Conservation (phyloP, 352 stramenopile genomes). For the Phytophthora citrophthora region DNA sequence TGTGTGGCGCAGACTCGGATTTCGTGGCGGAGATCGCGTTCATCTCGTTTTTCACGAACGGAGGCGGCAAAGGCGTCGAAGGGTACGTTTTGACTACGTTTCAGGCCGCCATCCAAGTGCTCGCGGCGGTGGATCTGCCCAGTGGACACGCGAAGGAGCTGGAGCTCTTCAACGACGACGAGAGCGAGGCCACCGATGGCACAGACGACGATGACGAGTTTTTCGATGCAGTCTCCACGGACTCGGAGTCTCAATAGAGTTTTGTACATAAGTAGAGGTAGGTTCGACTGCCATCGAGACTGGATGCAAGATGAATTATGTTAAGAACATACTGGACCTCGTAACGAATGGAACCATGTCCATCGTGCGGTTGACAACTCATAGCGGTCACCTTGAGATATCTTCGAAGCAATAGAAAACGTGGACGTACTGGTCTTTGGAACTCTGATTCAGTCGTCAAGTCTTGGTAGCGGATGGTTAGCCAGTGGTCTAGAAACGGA, state of each 20-base stretch:
- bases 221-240: slow-evolving; percentile 52
- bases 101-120: slow-evolving; percentile 72
- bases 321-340: not conserved
- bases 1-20: slow-evolving; percentile 28
- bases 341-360: not conserved
- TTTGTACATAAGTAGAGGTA: slow-evolving; percentile 19
- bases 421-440: slow-evolving; percentile 10
- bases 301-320: slow-evolving; percentile 25
- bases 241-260: slow-evolving; percentile 18
- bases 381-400: slow-evolving; percentile 1
- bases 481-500: slow-evolving; percentile 20
- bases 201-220: slow-evolving; percentile 55
- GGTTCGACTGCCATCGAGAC: slow-evolving; percentile 18
- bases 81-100: slow-evolving; percentile 82
- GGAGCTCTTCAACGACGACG: slow-evolving; percentile 54
- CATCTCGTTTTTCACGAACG: slow-evolving; percentile 79
- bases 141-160: slow-evolving; percentile 59
- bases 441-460: slow-evolving; percentile 13
- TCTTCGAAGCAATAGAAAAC: slow-evolving; percentile 19
- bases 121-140: slow-evolving; percentile 68
- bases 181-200: slow-evolving; percentile 32
- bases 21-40: slow-evolving; percentile 83
- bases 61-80: slow-evolving; percentile 76
- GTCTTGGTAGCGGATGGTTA: slow-evolving; percentile 23
- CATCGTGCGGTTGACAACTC: not conserved